These are phyloP conservation scores for Xerocomus potaroensis DNA, from an alignment of 768 basidiomycete genomes.

Conservation along the genomic window DNA sequence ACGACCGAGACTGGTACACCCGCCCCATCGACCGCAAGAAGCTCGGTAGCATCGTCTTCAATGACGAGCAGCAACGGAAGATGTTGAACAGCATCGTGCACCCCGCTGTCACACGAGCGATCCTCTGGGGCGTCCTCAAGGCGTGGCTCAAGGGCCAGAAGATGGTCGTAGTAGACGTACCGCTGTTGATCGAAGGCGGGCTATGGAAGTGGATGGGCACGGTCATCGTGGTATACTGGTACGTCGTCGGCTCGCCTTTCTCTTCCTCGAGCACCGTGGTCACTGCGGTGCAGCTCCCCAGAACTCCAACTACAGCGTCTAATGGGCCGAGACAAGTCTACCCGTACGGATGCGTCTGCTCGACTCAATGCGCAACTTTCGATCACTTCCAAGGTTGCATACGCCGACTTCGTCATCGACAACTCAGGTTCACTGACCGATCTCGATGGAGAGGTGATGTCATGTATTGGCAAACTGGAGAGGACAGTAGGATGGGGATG, in stretches of 20 bases:
- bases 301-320: conserved; percentile 83
- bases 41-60: conserved; percentile 83
- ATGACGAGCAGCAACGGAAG: conserved; percentile 63
- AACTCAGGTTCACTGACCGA: conserved; percentile 78
- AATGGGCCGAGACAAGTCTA: conserved; percentile 66
- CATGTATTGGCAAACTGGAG: conserved; percentile 41
- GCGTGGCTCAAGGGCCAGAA: conserved; percentile 77
- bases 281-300: conserved; percentile 50
- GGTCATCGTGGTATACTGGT: conserved; percentile 93
- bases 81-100: conserved; percentile 84
- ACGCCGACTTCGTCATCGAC: conserved; percentile 84
- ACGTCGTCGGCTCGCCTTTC: conserved; percentile 13
- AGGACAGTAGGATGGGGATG: conserved; percentile 52
- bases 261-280: background rate
- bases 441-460: conserved; percentile 44
- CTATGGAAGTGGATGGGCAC: conserved; percentile 80
- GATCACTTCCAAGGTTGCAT: conserved; percentile 72
- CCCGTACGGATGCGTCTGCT: conserved; percentile 61
- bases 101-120: conserved; percentile 80
- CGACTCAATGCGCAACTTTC: conserved; percentile 80
- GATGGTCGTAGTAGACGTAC: conserved; percentile 84
- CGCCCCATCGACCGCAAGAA: conserved; percentile 79
- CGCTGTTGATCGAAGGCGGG: conserved; percentile 85
- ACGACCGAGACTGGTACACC: conserved; percentile 31
- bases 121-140: conserved; percentile 62